Evolutionary conservation across 306 rosid genomes (phyloP), one percentile per base, ranked within the genome.

Genomic region (Fragaria iinumae): DNA sequence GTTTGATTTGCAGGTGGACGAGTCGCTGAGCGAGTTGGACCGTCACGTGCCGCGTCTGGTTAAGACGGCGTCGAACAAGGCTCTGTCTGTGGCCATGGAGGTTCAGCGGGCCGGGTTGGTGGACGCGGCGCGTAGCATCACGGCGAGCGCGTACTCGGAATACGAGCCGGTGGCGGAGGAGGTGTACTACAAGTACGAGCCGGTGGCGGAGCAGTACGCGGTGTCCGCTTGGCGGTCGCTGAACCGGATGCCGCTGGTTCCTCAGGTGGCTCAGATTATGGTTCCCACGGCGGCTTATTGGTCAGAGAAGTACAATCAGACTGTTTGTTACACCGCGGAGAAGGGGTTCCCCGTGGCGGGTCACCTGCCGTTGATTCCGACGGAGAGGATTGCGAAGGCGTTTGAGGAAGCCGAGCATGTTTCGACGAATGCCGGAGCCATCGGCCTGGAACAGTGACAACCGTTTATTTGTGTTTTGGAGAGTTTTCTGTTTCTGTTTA

Each of bases 221-320:
- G 87, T 79, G 11, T 55, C 84, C 73, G 86, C 80, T 52, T 85
- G 89, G 89, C 78, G 81, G n/a, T 23, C 72, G 73, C 48, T 88
- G 82, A 88, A 85, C 41, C 84, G 80, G 66, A 83, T 88, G 17
- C 89, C 86, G 3, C 45, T 88, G 21, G 77, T 88, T 47, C 84
- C 83, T 0, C 83, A 78, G 11, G 83, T 79, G 75, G 83, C 84
- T 62, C 87, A 83, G 68, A 77, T 80, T 1, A 72, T 60, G 59
- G 76, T 85, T 34, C 87, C 89, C 11, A 85, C 85, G 69, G 89
- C 86, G 12, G 74, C 84, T 4, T 48, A 79, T 60, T 85, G 88
- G 89, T 66, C 83, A 5, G 86, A 77, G n/a, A 79, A 45, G 83
- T 85, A 88, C 67, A 85, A 88, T 34, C 67, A 49, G 64, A 66